Evolutionary conservation across 208 protist species (phyloP).

Genomic region (Leishmania guyanensis): DNA sequence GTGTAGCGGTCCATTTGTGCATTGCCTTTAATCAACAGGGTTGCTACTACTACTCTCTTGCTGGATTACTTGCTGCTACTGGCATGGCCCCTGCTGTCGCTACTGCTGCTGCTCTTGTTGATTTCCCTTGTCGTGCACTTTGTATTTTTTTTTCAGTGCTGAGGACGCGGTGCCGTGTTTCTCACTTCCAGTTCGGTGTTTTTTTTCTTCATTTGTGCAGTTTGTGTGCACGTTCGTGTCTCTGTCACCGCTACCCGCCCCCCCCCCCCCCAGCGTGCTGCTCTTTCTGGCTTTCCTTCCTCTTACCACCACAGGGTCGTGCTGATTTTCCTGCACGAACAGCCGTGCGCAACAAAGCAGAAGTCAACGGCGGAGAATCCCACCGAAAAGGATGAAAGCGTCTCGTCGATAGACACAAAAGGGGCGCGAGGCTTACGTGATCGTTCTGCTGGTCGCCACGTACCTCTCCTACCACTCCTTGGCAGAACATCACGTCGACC

Average conservation of each 20-base stretch:
- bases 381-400: neutral
- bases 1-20: conserved; percentile 42
- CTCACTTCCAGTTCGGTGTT: neutral
- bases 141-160: neutral
- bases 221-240: neutral
- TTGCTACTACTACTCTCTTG: neutral
- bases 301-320: neutral
- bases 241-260: neutral
- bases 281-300: neutral
- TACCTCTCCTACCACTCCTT: neutral
- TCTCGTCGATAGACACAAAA: neutral
- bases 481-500: neutral
- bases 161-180: neutral
- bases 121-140: neutral
- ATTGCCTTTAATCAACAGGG: neutral
- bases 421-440: neutral
- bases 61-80: neutral
- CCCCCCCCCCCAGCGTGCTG: neutral
- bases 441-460: neutral
- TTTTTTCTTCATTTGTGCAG: neutral
- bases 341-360: neutral
- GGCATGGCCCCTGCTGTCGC: neutral
- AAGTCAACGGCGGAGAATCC: neutral
- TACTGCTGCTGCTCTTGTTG: neutral
- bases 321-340: neutral